Conservation (phyloP, 164 flowering plant genomes). For the Protea cynaroides region DNA sequence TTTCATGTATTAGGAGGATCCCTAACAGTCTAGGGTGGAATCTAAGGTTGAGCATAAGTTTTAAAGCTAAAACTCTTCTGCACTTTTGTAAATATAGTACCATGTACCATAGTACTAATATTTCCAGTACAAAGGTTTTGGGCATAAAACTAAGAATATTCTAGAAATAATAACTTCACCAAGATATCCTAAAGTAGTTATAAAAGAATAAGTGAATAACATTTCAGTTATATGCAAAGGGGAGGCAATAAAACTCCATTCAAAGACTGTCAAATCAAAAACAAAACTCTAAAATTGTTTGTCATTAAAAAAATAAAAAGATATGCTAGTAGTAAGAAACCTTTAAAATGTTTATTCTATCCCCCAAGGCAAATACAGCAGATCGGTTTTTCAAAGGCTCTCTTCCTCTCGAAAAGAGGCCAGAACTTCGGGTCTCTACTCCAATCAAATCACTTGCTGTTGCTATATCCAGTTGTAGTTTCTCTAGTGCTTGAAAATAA, state of each 20-base stretch:
- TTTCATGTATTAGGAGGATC: too few species aligned
- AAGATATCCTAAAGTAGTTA: background rate
- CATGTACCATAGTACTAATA: too few species aligned
- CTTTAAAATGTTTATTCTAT: conserved; percentile 86
- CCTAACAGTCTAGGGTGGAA: too few species aligned
- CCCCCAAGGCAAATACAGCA: conserved; percentile 94
- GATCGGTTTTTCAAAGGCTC: conserved; percentile 96
- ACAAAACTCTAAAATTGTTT: background rate
- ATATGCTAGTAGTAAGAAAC: conserved; percentile 25
- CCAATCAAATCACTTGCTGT: conserved; percentile 90
- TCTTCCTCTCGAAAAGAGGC: conserved; percentile 84
- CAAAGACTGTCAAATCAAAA: background rate
- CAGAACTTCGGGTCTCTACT: conserved; percentile 70
- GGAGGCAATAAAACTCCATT: background rate
- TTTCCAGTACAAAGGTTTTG: too few species aligned
- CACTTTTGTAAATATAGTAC: too few species aligned
- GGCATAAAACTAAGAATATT: background rate
- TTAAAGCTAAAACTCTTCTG: too few species aligned
- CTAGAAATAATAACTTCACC: background rate
- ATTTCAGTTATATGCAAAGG: background rate
- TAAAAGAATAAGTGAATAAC: too few species aligned
- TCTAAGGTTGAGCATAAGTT: too few species aligned
- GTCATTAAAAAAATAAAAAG: background rate
- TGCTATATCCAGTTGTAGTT: conserved; percentile 89
- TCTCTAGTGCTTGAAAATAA: conserved; percentile 94